A percentile compares a stretch with the other conserved stretches of the same genome.
phyloP scores from a whole-genome alignment of 2,329 filamentous ascomycete genomes.

The Chaetomium sp. region DNA sequence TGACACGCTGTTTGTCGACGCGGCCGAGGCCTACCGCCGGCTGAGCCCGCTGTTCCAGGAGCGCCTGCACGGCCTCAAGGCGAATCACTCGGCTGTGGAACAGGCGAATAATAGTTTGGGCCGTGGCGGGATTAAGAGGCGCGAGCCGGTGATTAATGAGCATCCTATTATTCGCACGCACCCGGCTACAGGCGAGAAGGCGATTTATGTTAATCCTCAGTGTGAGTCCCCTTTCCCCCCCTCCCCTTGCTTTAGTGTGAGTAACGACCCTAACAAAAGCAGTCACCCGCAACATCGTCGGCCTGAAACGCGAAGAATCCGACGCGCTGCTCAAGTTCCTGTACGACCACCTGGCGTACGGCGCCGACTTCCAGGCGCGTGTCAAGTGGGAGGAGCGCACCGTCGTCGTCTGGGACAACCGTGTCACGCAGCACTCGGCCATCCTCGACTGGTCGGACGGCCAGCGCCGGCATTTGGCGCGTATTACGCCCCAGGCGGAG shows the following conservation, averaged over 20 bases:
- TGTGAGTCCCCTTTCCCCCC: slow-evolving; percentile 45
- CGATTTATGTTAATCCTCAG: slow-evolving; percentile 74
- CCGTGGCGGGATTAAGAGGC: slow-evolving; percentile 62
- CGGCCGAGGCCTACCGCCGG: slow-evolving; percentile 72
- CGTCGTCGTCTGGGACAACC: slow-evolving; percentile 83
- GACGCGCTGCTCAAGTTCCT: slow-evolving; percentile 71
- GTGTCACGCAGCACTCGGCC: slow-evolving; percentile 72
- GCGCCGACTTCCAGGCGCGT: slow-evolving; percentile 65
- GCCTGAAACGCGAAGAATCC: slow-evolving; percentile 80
- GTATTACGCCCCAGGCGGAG: slow-evolving; percentile 80
- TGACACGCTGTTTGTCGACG: slow-evolving; percentile 77
- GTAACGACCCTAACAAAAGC: background rate
- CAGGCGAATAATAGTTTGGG: slow-evolving; percentile 66
- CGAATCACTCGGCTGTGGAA: slow-evolving; percentile 75
- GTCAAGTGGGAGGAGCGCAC: slow-evolving; percentile 75
- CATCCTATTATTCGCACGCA: slow-evolving; percentile 79
- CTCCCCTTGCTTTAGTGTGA: background rate
- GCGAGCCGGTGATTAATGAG: slow-evolving; percentile 66
- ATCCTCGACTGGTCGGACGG: slow-evolving; percentile 77
- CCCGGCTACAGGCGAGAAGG: slow-evolving; percentile 76
- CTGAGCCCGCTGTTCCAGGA: slow-evolving; percentile 73
- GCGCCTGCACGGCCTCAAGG: slow-evolving; percentile 72
- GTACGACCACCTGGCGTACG: slow-evolving; percentile 66
- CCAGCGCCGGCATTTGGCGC: slow-evolving; percentile 69
- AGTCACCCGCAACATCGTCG: slow-evolving; percentile 76